These are phyloP conservation scores for Annona squamosa DNA, from an alignment of 164 flowering plant species.

Conservation along the genomic window DNA sequence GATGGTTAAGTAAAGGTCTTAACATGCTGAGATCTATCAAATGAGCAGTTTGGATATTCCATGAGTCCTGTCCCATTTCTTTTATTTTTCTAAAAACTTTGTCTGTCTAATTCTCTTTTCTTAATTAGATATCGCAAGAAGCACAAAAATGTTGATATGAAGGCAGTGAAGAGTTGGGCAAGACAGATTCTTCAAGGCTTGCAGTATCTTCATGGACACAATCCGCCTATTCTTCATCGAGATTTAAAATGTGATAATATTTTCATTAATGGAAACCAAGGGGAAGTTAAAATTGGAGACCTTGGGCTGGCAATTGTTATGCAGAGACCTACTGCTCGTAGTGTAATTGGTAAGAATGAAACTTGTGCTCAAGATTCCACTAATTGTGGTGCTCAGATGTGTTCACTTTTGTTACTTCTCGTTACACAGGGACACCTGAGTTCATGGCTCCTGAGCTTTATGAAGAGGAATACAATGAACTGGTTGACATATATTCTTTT, in stretches of 20 bases:
- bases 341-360: conserved; percentile 50
- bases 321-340: conserved; percentile 62
- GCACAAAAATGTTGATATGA: conserved; percentile 58
- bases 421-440: conserved; percentile 59
- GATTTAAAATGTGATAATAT: conserved; percentile 76
- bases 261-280: conserved; percentile 66
- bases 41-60: not conserved
- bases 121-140: conserved; percentile 56
- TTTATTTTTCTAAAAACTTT: not conserved
- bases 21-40: not conserved
- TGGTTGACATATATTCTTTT: conserved; percentile 71
- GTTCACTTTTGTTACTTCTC: not conserved
- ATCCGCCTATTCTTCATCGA: conserved; percentile 60
- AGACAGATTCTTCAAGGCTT: conserved; percentile 68
- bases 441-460: conserved; percentile 90
- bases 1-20: not conserved
- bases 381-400: not conserved
- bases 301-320: conserved; percentile 68
- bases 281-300: conserved; percentile 80
- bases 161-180: conserved; percentile 80
- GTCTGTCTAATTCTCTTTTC: not conserved
- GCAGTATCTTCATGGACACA: conserved; percentile 53
- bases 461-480: conserved; percentile 70
- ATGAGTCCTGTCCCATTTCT: not conserved
- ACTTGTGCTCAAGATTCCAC: not conserved